A percentile compares a stretch with the other conserved stretches of the same genome.
phyloP scores from a whole-genome alignment of 1,139 yeast genomes.

The Yamadazyma membranifaciens region DNA sequence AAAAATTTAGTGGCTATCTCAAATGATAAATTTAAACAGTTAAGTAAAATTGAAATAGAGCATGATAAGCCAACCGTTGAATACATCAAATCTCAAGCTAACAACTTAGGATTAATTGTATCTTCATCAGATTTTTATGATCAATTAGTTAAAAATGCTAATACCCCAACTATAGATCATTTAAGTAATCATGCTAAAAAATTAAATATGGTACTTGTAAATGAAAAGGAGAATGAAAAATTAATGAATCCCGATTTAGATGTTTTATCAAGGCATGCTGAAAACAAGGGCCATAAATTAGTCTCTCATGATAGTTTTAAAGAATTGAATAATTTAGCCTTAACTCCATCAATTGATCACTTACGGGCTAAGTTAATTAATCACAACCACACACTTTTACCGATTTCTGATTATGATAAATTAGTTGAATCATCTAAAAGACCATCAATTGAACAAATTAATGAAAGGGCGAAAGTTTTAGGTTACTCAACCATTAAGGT shows the following conservation, averaged over 20 bases:
- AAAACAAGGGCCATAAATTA: constrained; percentile 8
- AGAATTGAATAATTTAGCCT: constrained; percentile 10
- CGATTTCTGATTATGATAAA: constrained; percentile 17
- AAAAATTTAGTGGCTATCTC: constrained; percentile 25
- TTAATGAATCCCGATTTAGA: constrained; percentile 21
- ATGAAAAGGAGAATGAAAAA: constrained; percentile 15
- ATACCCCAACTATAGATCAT: constrained; percentile 23
- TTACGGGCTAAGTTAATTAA: constrained; percentile 19
- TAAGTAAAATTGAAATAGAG: constrained; percentile 24
- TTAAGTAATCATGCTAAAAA: constrained; percentile 28
- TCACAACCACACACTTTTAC: constrained; percentile 15
- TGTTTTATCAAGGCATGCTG: constrained; percentile 14
- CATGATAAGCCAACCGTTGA: constrained; percentile 27
- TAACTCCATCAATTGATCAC: constrained; percentile 20
- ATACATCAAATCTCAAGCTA: constrained; percentile 29
- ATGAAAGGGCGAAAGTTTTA: constrained; percentile 12
- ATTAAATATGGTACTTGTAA: constrained; percentile 19
- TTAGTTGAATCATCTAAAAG: constrained; percentile 16
- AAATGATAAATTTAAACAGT: constrained; percentile 20
- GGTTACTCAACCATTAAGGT: constrained; percentile 14
- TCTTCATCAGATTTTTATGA: constrained; percentile 30
- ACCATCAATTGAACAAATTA: constrained; percentile 16
- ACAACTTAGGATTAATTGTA: constrained; percentile 31
- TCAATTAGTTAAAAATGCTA: constrained; percentile 22
- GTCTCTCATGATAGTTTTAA: constrained; percentile 7